Base-by-base conservation (phyloP, 805 yeast species). In the Middelhovenomyces tepae region DNA sequence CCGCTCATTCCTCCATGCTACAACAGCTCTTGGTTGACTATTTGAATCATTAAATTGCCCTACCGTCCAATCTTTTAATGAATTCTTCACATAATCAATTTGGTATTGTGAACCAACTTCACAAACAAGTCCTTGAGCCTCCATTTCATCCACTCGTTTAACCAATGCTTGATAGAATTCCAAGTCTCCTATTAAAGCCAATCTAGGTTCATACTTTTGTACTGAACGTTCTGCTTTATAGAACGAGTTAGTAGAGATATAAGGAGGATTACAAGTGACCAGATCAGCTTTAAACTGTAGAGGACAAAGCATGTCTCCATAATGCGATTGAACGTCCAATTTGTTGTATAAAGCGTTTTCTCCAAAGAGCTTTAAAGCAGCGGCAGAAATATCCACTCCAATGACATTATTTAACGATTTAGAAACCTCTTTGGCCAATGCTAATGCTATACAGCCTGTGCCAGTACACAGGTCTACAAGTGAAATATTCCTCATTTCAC, bases 231-330 rank as follows among this genome's bases (percentile, higher is more conserved):
- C 80, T 0, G 75, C 71, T 7, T 67, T 56, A 7, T 40, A 40
- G 46, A 69, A 69, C 30, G 76, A 75, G 0, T 41, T 29, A 2
- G 19, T 5, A 0, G 83, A 73, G 4, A 87, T 77, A 50, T 89
- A 89, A 0, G 98, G 98, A 1, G 98, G 98, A 46, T 89, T 89
- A n/a, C 94, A 73, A 0, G 78, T 68, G 1, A 91, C 50, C 2
- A 89, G 34, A 38, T 78, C 80, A 11, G 62, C 40, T 3, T 25
- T 13, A 16, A 22, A n/a, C 22, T 13, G 24, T 19, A 21, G 8
- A 26, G 16, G 11, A 14, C 17, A 11, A 20, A 22, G 20, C 22
- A 13, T n/a, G n/a, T n/a, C n/a, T n/a, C n/a, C n/a, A n/a, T n/a
- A n/a, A n/a, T n/a, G n/a, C n/a, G n/a, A n/a, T n/a, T n/a, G n/a